Conservation (phyloP, 345 rosid genomes). For the Luvunga scandens region DNA sequence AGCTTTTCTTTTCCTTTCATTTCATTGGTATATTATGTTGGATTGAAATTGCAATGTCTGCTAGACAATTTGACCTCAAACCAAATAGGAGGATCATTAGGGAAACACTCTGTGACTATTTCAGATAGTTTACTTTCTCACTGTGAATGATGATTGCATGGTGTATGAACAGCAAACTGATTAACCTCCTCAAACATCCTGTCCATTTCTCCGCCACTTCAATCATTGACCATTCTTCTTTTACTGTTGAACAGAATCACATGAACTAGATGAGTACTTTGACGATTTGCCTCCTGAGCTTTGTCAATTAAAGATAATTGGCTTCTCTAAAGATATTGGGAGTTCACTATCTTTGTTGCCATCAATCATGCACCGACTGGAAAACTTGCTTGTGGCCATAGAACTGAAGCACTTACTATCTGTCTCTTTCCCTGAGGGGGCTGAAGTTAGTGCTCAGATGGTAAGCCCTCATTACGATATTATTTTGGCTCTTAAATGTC, state of each 20-base stretch:
- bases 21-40: neutral
- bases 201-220: neutral
- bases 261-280: slow-evolving; percentile 74
- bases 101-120: too few species aligned
- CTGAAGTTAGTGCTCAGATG: slow-evolving; percentile 61
- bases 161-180: too few species aligned
- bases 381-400: slow-evolving; percentile 87
- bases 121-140: too few species aligned
- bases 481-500: neutral
- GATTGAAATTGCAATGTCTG: neutral
- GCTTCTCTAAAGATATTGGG: slow-evolving; percentile 86
- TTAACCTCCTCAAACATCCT: too few species aligned
- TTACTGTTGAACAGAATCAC: slow-evolving; percentile 49
- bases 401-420: slow-evolving; percentile 71
- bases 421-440: slow-evolving; percentile 67
- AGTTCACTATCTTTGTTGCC: slow-evolving; percentile 86
- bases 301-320: slow-evolving; percentile 74
- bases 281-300: slow-evolving; percentile 82
- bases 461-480: slow-evolving; percentile 42
- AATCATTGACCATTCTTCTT: slow-evolving; percentile 9
- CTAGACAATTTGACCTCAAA: neutral
- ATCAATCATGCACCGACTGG: slow-evolving; percentile 88
- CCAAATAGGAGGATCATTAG: neutral
- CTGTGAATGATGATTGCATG: too few species aligned
- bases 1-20: neutral